These are phyloP conservation scores for Amniculicola lignicola DNA, from an alignment of 495 filamentous ascomycete species.

Conservation along the genomic window DNA sequence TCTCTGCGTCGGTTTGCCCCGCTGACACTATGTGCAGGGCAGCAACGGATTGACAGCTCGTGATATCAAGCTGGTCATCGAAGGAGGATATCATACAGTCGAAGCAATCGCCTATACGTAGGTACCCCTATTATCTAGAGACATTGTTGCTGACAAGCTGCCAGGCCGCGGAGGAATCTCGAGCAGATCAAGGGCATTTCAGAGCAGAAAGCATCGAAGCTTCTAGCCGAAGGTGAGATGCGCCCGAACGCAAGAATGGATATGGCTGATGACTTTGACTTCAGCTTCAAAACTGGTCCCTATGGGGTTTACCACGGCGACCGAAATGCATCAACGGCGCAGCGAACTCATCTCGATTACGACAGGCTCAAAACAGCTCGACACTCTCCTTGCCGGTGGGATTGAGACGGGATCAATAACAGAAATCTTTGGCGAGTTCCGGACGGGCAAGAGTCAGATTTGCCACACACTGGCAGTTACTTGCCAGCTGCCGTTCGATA, in stretches of 20 bases:
- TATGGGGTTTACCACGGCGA: constrained; percentile 99
- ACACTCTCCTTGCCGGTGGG: constrained; percentile 90
- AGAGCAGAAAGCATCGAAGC: constrained; percentile 88
- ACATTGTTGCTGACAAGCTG: neutral
- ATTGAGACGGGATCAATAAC: constrained; percentile 97
- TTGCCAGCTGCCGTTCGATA: constrained; percentile 95
- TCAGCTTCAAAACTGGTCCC: constrained; percentile 93
- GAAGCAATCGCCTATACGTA: constrained; percentile 92
- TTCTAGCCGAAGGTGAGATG: constrained; percentile 76
- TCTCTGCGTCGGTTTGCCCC: neutral
- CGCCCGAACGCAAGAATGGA: neutral
- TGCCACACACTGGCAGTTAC: constrained; percentile 98
- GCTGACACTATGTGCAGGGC: constrained; percentile 51
- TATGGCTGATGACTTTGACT: constrained; percentile 12
- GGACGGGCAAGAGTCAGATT: constrained; percentile 96
- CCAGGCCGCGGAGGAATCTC: constrained; percentile 70
- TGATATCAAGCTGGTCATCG: constrained; percentile 87
- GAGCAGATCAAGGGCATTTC: constrained; percentile 98
- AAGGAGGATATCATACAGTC: constrained; percentile 91
- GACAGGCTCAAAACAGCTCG: constrained; percentile 93
- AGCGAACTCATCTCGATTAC: constrained; percentile 97
- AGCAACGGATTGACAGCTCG: constrained; percentile 82
- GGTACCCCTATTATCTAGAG: neutral
- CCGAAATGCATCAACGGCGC: constrained; percentile 95
- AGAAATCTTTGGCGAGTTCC: constrained; percentile 97